phyloP scores from a whole-genome alignment of 139 green algal species.

The Helicosporidium sp. region DNA sequence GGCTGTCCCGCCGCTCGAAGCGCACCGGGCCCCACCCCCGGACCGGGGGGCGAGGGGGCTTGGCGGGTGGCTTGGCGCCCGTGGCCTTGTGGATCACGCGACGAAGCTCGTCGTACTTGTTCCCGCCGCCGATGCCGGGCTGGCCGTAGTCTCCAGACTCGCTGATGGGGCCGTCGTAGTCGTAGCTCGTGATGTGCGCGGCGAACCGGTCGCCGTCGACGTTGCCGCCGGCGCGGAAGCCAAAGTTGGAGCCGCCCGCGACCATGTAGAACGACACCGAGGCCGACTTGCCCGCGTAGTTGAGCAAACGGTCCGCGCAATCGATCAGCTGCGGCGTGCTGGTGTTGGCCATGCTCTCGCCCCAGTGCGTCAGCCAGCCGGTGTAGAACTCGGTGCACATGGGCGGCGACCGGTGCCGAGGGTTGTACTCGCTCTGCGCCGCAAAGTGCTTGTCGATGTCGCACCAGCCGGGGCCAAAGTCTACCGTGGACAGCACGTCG shows the following conservation, averaged over 20 bases:
- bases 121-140: conserved; percentile 31
- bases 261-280: conserved; percentile 46
- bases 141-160: conserved; percentile 29
- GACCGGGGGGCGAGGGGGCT: too few relatives aligned
- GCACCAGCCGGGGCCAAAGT: conserved; percentile 29
- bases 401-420: conserved; percentile 16
- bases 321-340: conserved; percentile 2
- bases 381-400: conserved; percentile 46
- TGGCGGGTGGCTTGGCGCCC: too few relatives aligned
- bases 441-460: conserved; percentile 18
- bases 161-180: conserved; percentile 35
- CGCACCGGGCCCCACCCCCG: neutral
- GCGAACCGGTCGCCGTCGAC: conserved; percentile 13
- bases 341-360: conserved; percentile 38
- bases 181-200: conserved; percentile 32
- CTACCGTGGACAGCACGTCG: conserved; percentile 20
- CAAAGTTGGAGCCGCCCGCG: conserved; percentile 39
- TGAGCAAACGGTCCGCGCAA: conserved; percentile 12
- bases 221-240: conserved; percentile 22
- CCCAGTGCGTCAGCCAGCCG: conserved; percentile 45
- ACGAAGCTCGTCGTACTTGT: conserved; percentile 26
- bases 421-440: conserved; percentile 24
- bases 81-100: too few relatives aligned
- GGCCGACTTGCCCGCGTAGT: conserved; percentile 19
- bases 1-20: too few relatives aligned